Base-by-base conservation (phyloP, 2,329 filamentous ascomycete genomes). In the Neonectria coccinea region DNA sequence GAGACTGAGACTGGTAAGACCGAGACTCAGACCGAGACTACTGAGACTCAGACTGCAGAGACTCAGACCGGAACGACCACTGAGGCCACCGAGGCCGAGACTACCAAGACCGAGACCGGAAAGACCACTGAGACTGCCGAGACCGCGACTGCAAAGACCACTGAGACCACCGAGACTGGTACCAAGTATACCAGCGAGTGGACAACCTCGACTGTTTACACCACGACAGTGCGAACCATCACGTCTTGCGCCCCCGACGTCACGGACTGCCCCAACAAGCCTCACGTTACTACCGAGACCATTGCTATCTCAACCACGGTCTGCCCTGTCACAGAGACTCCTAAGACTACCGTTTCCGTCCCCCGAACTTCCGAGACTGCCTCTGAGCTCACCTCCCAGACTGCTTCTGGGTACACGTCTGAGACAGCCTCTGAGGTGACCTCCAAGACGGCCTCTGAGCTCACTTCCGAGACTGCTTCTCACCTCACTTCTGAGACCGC, bases 221-320 rank as follows among this genome's bases (percentile, higher is more conserved):
- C 70, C 8, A 72, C 70, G 16, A 62, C 47, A 25, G 45, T 72
- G 25, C 60, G 62, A 11, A 73, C 71, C 3, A 48, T 73, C 22
- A 73, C 71, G 1, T 65, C 57, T 50, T 73, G 71, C 25, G 51
- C 59, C 18, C 67, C 71, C 3, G 69, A 72, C 9, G 53, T 67
- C n/a, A 67, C 71, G 1, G 39, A 72, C 42, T 73, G 71, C 18
- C 68, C 70, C 1, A 48, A 42, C n/a, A 27, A 20, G 11, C 47
- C 51, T 4, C 22, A 22, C 4, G 53, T 62, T 9, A 47, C 64
- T n/a, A 64, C 61, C 4, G 60, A 72, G 67, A 72, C 70, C 16
- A 64, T 73, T 5, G 70, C 70, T 5, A 64, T 72, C 62, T 73
- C 67, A 1, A 72, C 70, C 25, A 72, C 70, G 0, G 20, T 72